Conservation (phyloP, 2,329 filamentous ascomycete species). For the Calonectria leucothoes region DNA sequence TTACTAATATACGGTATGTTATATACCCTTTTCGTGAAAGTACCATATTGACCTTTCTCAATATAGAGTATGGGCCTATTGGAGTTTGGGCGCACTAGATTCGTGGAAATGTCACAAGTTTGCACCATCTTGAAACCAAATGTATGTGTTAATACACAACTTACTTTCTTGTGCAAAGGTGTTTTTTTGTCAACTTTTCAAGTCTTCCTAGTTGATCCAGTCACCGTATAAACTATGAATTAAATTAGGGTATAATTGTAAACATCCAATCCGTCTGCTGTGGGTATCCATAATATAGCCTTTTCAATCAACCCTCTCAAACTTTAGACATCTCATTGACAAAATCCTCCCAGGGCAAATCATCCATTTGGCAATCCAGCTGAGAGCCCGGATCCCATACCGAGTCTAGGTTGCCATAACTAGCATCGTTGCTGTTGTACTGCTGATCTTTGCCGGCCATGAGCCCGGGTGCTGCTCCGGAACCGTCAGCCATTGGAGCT, state of each 20-base stretch:
- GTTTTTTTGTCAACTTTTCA: too few relatives aligned
- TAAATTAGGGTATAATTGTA: neutral
- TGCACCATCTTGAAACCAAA: neutral
- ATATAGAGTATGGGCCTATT: too few relatives aligned
- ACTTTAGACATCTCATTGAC: neutral
- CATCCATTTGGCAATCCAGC: neutral
- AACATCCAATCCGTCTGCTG: neutral
- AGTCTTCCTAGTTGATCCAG: neutral
- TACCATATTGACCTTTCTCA: too few relatives aligned
- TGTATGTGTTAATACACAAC: too few relatives aligned
- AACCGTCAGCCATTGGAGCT: accelerated
- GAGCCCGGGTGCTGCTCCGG: too few relatives aligned
- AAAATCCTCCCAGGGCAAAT: neutral
- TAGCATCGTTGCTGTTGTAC: neutral
- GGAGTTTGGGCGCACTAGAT: too few relatives aligned
- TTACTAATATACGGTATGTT: too few relatives aligned
- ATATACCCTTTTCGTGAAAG: too few relatives aligned
- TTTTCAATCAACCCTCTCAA: neutral
- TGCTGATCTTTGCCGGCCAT: too few relatives aligned
- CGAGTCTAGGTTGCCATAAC: neutral
- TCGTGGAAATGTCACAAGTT: too few relatives aligned
- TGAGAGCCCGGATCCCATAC: neutral
- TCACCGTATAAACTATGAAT: neutral
- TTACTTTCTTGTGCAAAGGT: too few relatives aligned
- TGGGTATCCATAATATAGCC: too few relatives aligned